Conservation (phyloP, 179 eudicot species). For the Vitellaria paradoxa region DNA sequence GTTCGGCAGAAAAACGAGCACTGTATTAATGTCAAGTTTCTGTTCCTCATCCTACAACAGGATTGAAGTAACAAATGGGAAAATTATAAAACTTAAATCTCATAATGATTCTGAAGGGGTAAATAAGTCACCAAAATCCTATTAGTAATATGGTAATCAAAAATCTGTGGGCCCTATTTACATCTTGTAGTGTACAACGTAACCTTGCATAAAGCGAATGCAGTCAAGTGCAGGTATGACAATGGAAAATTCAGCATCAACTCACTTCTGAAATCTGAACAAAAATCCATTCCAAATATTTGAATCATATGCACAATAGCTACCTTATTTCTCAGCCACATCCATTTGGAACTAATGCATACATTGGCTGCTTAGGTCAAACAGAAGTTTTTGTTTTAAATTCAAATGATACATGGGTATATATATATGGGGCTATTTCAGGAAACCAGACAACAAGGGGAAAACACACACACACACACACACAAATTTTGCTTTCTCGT, state of each 20-base stretch:
- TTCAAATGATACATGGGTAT: background rate
- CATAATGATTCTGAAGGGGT: background rate
- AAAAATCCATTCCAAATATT: background rate
- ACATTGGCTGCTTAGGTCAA: background rate
- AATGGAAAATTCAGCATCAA: background rate
- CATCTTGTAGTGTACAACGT: background rate
- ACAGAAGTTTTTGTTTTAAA: background rate
- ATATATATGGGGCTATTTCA: background rate
- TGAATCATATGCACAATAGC: background rate
- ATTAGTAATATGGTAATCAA: background rate
- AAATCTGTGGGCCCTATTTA: background rate
- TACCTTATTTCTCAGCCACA: background rate
- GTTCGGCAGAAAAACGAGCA: too few species aligned
- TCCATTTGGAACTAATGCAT: background rate
- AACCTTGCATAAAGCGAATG: background rate
- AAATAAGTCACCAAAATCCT: background rate
- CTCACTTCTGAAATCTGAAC: background rate
- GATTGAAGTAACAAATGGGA: background rate
- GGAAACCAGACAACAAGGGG: background rate
- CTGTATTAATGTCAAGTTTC: too few species aligned
- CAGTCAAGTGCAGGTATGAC: background rate
- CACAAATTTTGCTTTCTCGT: background rate
- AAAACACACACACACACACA: too few species aligned
- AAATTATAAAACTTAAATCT: background rate
- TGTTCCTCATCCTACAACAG: too few species aligned